phyloP scores from a whole-genome alignment of 139 green algal species.

The Prasinococcaceae sp. region DNA sequence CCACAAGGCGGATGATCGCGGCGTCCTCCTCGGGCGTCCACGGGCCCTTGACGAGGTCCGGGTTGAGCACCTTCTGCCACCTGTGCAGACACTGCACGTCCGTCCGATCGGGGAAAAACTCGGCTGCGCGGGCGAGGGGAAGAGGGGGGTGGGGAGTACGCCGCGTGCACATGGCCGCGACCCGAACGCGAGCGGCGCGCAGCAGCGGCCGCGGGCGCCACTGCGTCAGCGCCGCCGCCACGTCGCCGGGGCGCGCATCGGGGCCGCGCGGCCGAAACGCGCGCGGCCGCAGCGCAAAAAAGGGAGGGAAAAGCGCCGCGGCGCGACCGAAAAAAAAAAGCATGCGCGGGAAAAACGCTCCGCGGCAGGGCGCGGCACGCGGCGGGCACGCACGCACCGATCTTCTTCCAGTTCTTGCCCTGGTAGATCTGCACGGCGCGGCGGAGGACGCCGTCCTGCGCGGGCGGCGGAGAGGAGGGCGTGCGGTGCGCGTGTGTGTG shows the following conservation, averaged over 20 bases:
- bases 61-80: constrained; percentile 82
- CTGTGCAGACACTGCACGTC: constrained; percentile 80
- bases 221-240: neutral
- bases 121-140: constrained; percentile 32
- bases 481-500: too few relatives aligned
- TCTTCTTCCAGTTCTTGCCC: constrained; percentile 71
- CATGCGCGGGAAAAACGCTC: neutral
- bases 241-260: too few relatives aligned
- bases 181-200: neutral
- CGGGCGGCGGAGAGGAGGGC: too few relatives aligned
- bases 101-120: constrained; percentile 50
- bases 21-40: constrained; percentile 51
- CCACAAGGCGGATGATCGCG: constrained; percentile 35
- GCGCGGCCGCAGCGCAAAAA: too few relatives aligned
- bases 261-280: too few relatives aligned
- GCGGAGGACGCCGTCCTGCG: constrained; percentile 61
- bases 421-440: constrained; percentile 49
- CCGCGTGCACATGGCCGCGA: neutral
- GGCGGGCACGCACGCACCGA: too few relatives aligned
- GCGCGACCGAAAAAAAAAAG: too few relatives aligned
- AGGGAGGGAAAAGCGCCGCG: too few relatives aligned
- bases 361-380: neutral
- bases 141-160: too few relatives aligned
- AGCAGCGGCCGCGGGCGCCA: neutral
- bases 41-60: constrained; percentile 60